These are phyloP conservation scores for Marchantia paleacea DNA, from an alignment of 225 moss, liverwort and hornwort species.

Conservation along the genomic window DNA sequence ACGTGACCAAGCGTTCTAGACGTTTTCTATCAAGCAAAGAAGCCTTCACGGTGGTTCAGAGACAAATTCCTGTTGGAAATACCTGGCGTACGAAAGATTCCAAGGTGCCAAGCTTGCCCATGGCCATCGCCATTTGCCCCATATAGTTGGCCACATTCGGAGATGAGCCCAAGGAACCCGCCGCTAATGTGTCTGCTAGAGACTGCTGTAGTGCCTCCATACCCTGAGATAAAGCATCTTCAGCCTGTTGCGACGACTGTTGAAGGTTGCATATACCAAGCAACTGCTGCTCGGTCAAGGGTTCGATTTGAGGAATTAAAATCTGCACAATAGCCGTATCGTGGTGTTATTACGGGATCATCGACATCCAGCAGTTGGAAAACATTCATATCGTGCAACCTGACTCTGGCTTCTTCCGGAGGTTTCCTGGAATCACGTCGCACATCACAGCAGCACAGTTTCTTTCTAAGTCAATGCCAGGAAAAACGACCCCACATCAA, in stretches of 20 bases:
- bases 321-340: conserved; percentile 52
- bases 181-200: conserved; percentile 84
- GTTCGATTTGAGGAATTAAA: conserved; percentile 90
- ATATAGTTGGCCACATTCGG: conserved; percentile 97
- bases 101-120: conserved; percentile 88
- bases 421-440: background rate
- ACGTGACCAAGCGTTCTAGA: background rate
- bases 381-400: background rate
- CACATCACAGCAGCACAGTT: background rate
- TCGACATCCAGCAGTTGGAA: too few species aligned
- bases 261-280: conserved; percentile 80
- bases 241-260: conserved; percentile 91
- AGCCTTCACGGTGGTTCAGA: background rate
- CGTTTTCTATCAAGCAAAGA: too few species aligned
- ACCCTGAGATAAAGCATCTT: conserved; percentile 92
- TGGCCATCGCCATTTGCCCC: conserved; percentile 99
- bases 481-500: background rate
- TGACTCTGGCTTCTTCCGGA: background rate
- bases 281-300: conserved; percentile 90
- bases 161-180: conserved; percentile 79
- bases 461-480: background rate
- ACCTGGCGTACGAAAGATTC: conserved; percentile 97
- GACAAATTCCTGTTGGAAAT: background rate
- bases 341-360: background rate
- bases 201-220: conserved; percentile 96